Evolutionary conservation across 306 rosid genomes (phyloP).

Genomic region (Casuarina equisetifolia): DNA sequence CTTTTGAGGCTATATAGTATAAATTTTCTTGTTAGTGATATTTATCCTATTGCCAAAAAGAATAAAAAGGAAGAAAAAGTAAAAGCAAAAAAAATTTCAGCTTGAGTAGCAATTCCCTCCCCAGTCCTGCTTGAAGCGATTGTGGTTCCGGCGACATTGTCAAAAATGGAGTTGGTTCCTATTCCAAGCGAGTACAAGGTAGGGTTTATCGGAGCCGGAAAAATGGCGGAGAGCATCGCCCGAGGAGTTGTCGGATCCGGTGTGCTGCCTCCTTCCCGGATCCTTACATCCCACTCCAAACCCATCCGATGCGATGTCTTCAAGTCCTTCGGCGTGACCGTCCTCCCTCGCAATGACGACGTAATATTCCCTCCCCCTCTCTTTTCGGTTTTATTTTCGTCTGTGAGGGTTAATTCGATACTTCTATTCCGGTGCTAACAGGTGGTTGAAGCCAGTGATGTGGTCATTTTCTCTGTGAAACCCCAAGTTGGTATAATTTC

Average conservation of each 20-base stretch:
- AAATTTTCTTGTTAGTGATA: no score
- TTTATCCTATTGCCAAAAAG: no score
- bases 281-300: slow-evolving; percentile 50
- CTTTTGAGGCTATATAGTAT: no score
- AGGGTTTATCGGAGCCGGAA: slow-evolving; percentile 96
- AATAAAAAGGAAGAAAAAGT: no score
- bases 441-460: slow-evolving; percentile 81
- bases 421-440: slow-evolving; percentile 10
- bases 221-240: slow-evolving; percentile 95
- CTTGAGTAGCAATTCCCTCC: neutral
- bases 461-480: slow-evolving; percentile 83
- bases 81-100: no score
- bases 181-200: slow-evolving; percentile 64
- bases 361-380: slow-evolving; percentile 20
- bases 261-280: slow-evolving; percentile 70
- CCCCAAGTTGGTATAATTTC: slow-evolving; percentile 71
- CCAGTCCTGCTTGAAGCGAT: neutral
- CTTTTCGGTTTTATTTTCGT: neutral
- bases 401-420: no score
- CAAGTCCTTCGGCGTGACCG: slow-evolving; percentile 50
- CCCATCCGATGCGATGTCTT: slow-evolving; percentile 48
- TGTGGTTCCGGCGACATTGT: neutral
- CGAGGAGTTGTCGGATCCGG: slow-evolving; percentile 73
- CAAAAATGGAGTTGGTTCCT: slow-evolving; percentile 56
- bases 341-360: slow-evolving; percentile 52